phyloP scores from a whole-genome alignment of 116 monocot genomes.

The Posidonia oceanica region DNA sequence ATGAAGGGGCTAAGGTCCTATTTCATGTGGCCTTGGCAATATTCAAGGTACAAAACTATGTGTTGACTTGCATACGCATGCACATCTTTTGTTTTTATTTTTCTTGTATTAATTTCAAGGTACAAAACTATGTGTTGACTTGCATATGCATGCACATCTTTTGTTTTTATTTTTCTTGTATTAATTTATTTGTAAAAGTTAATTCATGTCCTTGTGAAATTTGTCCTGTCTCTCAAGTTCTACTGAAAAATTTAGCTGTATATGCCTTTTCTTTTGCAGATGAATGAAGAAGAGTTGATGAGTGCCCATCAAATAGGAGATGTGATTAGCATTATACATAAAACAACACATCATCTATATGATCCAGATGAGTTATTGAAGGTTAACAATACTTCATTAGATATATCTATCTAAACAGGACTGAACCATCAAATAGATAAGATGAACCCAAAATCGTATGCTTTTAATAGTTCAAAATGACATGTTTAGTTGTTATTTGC shows the following conservation, averaged over 20 bases:
- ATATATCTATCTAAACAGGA: neutral
- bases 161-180: neutral
- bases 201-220: too few relatives aligned
- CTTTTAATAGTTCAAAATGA: too few relatives aligned
- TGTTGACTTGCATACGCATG: neutral
- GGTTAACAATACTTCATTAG: constrained; percentile 16
- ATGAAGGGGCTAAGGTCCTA: constrained; percentile 92
- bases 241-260: too few relatives aligned
- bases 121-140: constrained; percentile 5
- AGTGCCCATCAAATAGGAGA: constrained; percentile 68
- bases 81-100: neutral
- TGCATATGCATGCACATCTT: neutral
- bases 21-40: constrained; percentile 90
- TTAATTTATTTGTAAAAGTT: neutral
- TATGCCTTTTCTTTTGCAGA: constrained; percentile 29
- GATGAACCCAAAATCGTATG: too few relatives aligned
- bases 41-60: constrained; percentile 53
- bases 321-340: constrained; percentile 73
- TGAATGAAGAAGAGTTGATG: constrained; percentile 81
- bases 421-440: too few relatives aligned
- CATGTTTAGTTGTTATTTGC: too few relatives aligned
- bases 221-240: too few relatives aligned
- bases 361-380: constrained; percentile 76
- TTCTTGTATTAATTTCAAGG: constrained; percentile 44
- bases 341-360: constrained; percentile 53